phyloP scores from a whole-genome alignment of 192 early-diverging fungal species.

The Entrophospora sp. region DNA sequence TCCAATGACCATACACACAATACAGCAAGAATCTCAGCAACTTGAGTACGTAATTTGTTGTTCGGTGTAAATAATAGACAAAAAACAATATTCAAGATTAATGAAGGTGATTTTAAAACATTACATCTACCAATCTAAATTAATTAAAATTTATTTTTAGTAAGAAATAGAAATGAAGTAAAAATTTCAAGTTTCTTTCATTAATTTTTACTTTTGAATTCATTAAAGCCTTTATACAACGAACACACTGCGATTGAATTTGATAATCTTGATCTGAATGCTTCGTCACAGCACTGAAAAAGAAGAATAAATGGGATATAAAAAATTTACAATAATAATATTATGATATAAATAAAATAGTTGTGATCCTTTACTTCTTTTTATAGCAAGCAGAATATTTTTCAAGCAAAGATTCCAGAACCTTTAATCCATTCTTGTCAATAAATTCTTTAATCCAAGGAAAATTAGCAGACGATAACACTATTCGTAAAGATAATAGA shows the following conservation, averaged over 20 bases:
- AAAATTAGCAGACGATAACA: slow-evolving; percentile 33
- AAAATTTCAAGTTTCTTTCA: neutral
- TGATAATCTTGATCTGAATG: slow-evolving; percentile 34
- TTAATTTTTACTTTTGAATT: slow-evolving; percentile 51
- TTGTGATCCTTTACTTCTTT: slow-evolving; percentile 24
- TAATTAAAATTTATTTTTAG: neutral
- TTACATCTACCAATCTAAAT: slow-evolving; percentile 38
- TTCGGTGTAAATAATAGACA: slow-evolving; percentile 32
- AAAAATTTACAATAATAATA: neutral
- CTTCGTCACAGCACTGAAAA: slow-evolving; percentile 10
- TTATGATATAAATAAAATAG: neutral
- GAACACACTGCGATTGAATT: slow-evolving; percentile 39
- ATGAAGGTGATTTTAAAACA: slow-evolving; percentile 28
- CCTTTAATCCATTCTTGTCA: slow-evolving; percentile 35
- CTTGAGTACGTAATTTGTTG: slow-evolving; percentile 35
- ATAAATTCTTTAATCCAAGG: slow-evolving; percentile 46
- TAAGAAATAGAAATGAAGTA: neutral
- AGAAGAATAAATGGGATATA: neutral
- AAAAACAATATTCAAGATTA: slow-evolving; percentile 29
- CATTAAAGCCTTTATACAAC: slow-evolving; percentile 38
- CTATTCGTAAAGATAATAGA: slow-evolving; percentile 32
- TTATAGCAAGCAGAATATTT: slow-evolving; percentile 30
- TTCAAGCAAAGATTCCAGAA: slow-evolving; percentile 40
- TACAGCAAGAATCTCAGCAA: slow-evolving; percentile 36
- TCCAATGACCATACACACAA: slow-evolving; percentile 37